These are phyloP conservation scores for Leptographium radiaticola DNA, from an alignment of 2,329 filamentous ascomycete genomes.

Conservation along the genomic window DNA sequence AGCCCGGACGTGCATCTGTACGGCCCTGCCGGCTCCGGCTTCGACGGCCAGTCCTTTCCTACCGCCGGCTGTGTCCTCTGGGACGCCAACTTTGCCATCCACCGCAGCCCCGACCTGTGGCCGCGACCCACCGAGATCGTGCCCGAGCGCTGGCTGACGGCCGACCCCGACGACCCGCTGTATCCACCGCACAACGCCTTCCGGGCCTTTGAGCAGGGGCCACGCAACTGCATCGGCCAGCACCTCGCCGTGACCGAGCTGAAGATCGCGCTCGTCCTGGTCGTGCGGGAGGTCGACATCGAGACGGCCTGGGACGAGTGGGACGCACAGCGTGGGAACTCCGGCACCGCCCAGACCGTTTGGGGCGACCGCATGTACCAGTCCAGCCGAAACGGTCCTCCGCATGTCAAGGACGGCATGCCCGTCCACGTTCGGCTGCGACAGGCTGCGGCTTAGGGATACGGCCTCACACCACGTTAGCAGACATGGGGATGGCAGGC, in stretches of 20 bases:
- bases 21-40: constrained; percentile 16
- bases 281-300: constrained; percentile 8
- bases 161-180: constrained; percentile 19
- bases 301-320: constrained; percentile 9
- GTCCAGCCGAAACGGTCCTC: constrained; percentile 13
- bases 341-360: constrained; percentile 14
- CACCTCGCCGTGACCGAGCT: constrained; percentile 10
- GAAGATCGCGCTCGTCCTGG: constrained; percentile 8
- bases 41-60: constrained; percentile 27
- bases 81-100: constrained; percentile 23
- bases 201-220: constrained; percentile 41
- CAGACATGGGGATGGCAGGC: too few relatives aligned
- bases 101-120: constrained; percentile 28
- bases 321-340: constrained; percentile 13
- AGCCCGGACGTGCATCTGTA: constrained; percentile 24
- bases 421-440: constrained; percentile 21
- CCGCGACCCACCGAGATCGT: constrained; percentile 29
- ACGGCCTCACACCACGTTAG: neutral
- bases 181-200: constrained; percentile 31
- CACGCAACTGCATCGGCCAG: constrained; percentile 43
- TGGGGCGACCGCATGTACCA: constrained; percentile 19
- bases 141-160: constrained; percentile 31
- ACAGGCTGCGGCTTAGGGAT: neutral
- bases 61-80: constrained; percentile 30
- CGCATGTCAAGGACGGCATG: constrained; percentile 24